Evolutionary conservation across 1,284 basidiomycete species (phyloP).

Genomic region (Neonothopanus nambi): DNA sequence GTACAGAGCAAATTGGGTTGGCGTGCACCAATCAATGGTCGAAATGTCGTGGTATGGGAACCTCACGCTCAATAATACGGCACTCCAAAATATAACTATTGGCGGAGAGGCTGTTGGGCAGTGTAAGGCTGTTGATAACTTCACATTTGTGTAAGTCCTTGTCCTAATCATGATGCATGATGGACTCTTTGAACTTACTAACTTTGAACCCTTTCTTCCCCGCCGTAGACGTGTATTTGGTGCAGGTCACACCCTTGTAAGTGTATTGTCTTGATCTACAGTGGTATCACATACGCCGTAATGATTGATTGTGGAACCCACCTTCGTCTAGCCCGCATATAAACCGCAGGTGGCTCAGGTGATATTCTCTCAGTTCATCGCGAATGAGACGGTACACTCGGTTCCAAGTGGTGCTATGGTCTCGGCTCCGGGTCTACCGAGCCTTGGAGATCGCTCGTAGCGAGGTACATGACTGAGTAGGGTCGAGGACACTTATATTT

Average conservation of each 20-base stretch:
- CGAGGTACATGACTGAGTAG: too few relatives aligned
- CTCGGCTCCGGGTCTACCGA: neutral
- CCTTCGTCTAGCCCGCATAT: conserved; percentile 28
- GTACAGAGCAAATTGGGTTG: conserved; percentile 37
- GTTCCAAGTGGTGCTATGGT: neutral
- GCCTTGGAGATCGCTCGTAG: too few relatives aligned
- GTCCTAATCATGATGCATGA: neutral
- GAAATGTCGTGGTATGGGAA: conserved; percentile 40
- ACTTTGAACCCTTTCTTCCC: neutral
- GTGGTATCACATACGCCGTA: neutral
- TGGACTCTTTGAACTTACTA: neutral
- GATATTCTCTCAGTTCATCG: conserved; percentile 32
- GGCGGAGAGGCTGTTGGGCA: conserved; percentile 31
- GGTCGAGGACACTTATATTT: too few relatives aligned
- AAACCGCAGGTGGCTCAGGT: conserved; percentile 34
- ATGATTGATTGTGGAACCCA: neutral
- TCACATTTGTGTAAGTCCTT: conserved; percentile 33
- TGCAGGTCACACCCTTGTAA: conserved; percentile 35
- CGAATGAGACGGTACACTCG: conserved; percentile 7
- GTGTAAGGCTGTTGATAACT: conserved; percentile 36
- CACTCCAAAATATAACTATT: conserved; percentile 36
- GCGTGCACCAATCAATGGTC: conserved; percentile 34
- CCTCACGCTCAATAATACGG: conserved; percentile 31
- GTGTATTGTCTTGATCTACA: conserved; percentile 6
- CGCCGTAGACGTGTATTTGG: conserved; percentile 31